Conservation (phyloP, 2,329 filamentous ascomycete genomes). For the Diaporthe citrichinensis region DNA sequence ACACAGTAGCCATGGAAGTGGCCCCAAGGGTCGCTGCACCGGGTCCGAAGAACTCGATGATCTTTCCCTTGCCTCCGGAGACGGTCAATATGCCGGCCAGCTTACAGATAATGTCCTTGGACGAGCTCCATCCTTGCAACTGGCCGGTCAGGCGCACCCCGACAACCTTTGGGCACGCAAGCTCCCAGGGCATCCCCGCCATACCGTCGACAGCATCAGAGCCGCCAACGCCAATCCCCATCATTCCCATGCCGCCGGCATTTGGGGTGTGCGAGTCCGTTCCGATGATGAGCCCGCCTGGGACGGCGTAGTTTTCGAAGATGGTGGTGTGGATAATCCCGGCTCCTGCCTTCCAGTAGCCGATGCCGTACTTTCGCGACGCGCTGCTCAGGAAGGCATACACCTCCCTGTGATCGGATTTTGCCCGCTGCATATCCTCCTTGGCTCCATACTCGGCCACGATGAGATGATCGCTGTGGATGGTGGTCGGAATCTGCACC, state of each 20-base stretch:
- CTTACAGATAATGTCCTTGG: constrained; percentile 89
- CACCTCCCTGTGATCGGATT: constrained; percentile 94
- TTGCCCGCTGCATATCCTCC: constrained; percentile 85
- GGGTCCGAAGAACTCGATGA: constrained; percentile 94
- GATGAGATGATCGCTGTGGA: constrained; percentile 99
- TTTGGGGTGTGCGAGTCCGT: constrained; percentile 98
- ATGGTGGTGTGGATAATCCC: constrained; percentile 99
- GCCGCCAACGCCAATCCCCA: constrained; percentile 96
- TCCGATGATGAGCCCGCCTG: constrained; percentile 97
- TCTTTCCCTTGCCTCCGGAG: constrained; percentile 91
- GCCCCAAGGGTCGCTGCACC: constrained; percentile 90
- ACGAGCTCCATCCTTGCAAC: constrained; percentile 90
- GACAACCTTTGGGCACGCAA: constrained; percentile 92
- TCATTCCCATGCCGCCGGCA: constrained; percentile 90
- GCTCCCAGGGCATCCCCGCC: constrained; percentile 96
- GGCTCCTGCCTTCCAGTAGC: constrained; percentile 94
- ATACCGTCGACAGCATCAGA: constrained; percentile 98
- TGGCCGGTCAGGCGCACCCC: constrained; percentile 87
- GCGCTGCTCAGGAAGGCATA: constrained; percentile 98
- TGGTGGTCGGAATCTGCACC: constrained; percentile 95
- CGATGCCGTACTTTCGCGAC: constrained; percentile 89
- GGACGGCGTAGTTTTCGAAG: constrained; percentile 95
- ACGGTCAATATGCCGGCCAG: constrained; percentile 93
- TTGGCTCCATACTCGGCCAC: constrained; percentile 93
- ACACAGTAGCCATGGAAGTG: constrained; percentile 93